Conservation (phyloP, 1,284 basidiomycete species). For the Kwoniella shivajii region DNA sequence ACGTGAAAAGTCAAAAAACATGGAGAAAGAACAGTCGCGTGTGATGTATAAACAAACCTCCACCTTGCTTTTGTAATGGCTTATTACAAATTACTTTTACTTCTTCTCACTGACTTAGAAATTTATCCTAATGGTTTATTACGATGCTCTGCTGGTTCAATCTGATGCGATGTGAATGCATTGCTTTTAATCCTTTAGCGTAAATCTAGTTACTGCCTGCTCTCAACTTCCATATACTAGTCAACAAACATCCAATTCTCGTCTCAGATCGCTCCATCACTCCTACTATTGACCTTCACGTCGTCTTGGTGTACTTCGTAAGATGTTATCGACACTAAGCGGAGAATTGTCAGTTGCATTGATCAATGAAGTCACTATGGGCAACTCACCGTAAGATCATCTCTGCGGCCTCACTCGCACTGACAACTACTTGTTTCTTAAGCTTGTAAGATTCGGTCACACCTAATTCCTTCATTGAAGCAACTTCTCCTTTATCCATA, state of each 20-base stretch:
- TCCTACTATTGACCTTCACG: conserved; percentile 56
- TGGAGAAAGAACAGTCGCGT: conserved; percentile 16
- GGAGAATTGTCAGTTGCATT: not conserved
- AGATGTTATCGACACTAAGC: conserved; percentile 59
- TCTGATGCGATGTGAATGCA: conserved; percentile 2
- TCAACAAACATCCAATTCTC: not conserved
- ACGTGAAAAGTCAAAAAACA: not conserved
- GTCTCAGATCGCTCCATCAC: not conserved
- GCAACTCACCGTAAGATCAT: conserved; percentile 88
- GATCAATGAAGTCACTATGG: not conserved
- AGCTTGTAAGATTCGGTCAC: conserved; percentile 97
- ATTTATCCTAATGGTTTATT: no score
- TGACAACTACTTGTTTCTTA: conserved; percentile 91
- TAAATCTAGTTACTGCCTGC: not conserved
- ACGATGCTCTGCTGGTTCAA: not conserved
- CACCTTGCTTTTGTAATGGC: not conserved
- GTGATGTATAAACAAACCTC: not conserved
- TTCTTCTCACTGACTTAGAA: not conserved
- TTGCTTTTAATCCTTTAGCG: not conserved
- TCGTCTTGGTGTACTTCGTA: conserved; percentile 62
- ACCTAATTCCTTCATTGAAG: conserved; percentile 84
- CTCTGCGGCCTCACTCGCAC: conserved; percentile 94
- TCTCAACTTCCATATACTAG: not conserved
- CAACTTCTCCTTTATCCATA: conserved; percentile 82
- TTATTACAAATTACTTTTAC: not conserved